Evolutionary conservation across 345 rosid species (phyloP).

Genomic region (Lepidium didymum): DNA sequence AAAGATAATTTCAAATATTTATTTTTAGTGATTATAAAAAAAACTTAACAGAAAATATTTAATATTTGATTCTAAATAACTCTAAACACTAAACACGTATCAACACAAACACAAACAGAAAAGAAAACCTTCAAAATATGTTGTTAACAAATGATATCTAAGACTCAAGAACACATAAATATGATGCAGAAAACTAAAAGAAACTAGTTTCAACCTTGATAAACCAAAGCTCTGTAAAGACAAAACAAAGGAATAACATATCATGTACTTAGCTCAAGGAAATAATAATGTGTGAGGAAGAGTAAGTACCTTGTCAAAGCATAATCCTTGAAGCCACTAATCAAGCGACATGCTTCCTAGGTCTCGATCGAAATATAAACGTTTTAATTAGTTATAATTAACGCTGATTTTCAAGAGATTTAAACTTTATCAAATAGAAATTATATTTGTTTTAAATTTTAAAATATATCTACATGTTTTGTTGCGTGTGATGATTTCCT

Average conservation of each 20-base stretch:
- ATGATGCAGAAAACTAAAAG: background rate
- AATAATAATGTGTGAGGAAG: background rate
- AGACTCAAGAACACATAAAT: background rate
- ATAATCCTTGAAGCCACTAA: constrained; percentile 83
- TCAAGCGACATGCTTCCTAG: constrained; percentile 73
- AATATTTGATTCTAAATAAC: too few relatives aligned
- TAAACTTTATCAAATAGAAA: too few relatives aligned
- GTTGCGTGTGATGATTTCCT: too few relatives aligned
- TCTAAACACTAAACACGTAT: too few relatives aligned
- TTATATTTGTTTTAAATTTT: too few relatives aligned
- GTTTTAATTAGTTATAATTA: too few relatives aligned
- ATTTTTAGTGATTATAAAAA: too few relatives aligned
- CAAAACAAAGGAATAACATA: background rate
- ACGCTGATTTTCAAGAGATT: too few relatives aligned
- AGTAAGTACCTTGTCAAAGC: constrained; percentile 78
- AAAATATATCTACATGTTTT: too few relatives aligned
- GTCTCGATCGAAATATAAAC: constrained; percentile 10
- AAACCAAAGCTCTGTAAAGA: background rate
- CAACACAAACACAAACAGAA: background rate
- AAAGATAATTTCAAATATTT: too few relatives aligned
- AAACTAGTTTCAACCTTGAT: background rate
- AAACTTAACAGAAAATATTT: too few relatives aligned
- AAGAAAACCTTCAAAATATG: background rate
- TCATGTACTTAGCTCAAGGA: background rate
- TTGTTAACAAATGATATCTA: background rate